Evolutionary conservation across 2,329 filamentous ascomycete species (phyloP), one percentile per base, ranked within the genome.

Genomic region (Podosphaera aphanis): DNA sequence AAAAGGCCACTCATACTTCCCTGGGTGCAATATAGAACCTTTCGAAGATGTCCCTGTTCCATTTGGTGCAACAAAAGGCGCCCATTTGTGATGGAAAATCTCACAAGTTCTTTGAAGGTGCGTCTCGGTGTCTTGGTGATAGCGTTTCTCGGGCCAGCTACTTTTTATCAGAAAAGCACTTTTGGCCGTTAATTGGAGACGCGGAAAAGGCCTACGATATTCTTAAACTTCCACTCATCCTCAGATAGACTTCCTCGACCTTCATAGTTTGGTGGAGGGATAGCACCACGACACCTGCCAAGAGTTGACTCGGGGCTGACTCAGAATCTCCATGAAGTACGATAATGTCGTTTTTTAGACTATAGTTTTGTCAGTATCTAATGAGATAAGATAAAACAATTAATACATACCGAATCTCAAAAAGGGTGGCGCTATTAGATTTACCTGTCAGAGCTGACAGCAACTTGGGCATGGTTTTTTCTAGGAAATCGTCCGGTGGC

Each of bases 1-100:
- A 59, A 90, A 88, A 0, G 80, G 80, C 64, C 80, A 88, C 60
- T 86, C 81, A 62, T 90, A 84, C 61, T 88, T 88, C 50, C 80
- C 81, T 21, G 79, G 73, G 3, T 70, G 67, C 21, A 88, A 64
- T 5, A 70, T 69, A 51, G 67, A 66, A 54, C 70, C 73, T 59
- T 67, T 70, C 63, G 67, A 41, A 60, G 57, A 57, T 19, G 56
- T 58, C 35, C 66, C 59, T 62, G 68, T 49, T 59, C 62, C 56
- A 63, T 65, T 47, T 54, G 62, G 16, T 50, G 71, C 71, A 36
- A 74, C 68, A 55, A 88, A 84, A 20, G 71, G 71, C 6, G 66
- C 54, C 79, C 79, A 86, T 50, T 70, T 70, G 61, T 84, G 76
- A 51, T 74, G 71, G 56, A 80, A 72, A 50, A 88, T 74, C 18